Conservation (phyloP, 345 rosid genomes). For the Corchorus olitorius region DNA sequence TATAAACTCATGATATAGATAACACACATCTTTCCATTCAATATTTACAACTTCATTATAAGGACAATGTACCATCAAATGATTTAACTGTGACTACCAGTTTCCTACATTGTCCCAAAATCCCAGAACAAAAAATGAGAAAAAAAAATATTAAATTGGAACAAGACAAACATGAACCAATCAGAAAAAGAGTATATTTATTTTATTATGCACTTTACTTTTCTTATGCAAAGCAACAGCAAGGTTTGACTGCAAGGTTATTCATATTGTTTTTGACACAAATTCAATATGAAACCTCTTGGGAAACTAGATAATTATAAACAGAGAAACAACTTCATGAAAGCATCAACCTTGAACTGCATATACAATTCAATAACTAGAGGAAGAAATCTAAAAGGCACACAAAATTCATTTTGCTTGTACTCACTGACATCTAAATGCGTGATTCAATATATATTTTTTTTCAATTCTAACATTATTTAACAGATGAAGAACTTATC, state of each 20-base stretch:
- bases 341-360: background rate
- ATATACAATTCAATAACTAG: background rate
- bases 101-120: background rate
- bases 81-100: background rate
- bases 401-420: background rate
- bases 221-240: background rate
- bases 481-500: background rate
- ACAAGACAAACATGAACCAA: background rate
- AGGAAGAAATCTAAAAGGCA: background rate
- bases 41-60: background rate
- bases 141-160: background rate
- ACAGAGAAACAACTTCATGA: background rate
- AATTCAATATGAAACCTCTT: background rate
- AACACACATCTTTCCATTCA: background rate
- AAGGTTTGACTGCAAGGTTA: background rate
- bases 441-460: background rate
- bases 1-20: background rate
- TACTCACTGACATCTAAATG: background rate
- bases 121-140: background rate
- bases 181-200: background rate
- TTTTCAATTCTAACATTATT: background rate
- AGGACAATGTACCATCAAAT: background rate
- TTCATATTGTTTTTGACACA: background rate
- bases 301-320: background rate
- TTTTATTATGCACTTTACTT: background rate